Percentiles rank a stretch among this genome's conserved stretches.
These are phyloP conservation scores for Suillus cothurnatus DNA, from an alignment of 768 basidiomycete species.

Conservation along the genomic window DNA sequence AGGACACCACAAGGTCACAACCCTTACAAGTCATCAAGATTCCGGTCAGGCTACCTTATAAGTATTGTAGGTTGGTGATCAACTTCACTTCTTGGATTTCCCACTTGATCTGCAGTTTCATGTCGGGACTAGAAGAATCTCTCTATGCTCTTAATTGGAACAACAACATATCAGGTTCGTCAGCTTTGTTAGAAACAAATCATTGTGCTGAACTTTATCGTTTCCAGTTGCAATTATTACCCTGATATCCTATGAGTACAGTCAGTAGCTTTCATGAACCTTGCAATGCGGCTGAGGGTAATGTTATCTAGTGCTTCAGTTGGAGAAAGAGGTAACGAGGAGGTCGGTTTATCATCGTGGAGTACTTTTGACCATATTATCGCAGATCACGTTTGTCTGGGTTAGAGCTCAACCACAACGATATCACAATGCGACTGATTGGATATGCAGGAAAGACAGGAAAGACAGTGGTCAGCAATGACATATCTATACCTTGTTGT, in stretches of 20 bases:
- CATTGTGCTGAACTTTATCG: neutral
- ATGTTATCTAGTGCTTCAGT: neutral
- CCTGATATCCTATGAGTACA: neutral
- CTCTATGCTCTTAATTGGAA: neutral
- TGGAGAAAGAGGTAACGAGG: neutral
- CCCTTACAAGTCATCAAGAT: neutral
- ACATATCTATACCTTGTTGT: neutral
- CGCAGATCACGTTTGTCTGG: neutral
- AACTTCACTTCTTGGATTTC: neutral
- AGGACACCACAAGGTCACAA: neutral
- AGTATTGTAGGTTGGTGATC: neutral
- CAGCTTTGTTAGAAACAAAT: neutral
- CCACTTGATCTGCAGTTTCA: neutral
- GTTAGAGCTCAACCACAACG: neutral
- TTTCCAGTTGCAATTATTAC: neutral
- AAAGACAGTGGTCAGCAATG: neutral
- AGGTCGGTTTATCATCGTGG: neutral
- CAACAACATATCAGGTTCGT: neutral
- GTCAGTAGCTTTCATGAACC: neutral
- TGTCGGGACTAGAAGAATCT: neutral
- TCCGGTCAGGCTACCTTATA: neutral
- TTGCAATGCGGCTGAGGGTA: neutral
- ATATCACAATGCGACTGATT: neutral
- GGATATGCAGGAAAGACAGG: neutral
- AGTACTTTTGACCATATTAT: neutral